Evolutionary conservation across 768 basidiomycete species (phyloP), one percentile per base, ranked within the genome.

Genomic region (Rhizopogon roseolus): DNA sequence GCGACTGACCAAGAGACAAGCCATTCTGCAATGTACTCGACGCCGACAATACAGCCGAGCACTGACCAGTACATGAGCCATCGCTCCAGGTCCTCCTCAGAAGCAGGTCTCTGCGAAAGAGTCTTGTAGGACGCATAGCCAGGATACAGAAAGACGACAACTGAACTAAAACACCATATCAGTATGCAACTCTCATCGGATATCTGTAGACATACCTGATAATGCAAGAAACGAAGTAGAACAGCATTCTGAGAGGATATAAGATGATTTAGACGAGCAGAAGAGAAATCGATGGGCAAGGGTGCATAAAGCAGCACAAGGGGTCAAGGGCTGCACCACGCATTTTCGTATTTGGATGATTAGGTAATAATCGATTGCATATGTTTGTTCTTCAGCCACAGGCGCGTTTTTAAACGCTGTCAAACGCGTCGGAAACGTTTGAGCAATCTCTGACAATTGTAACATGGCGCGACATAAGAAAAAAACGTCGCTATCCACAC

Each of bases 41-140:
- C 71, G 4, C 82, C 86, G 14, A 93, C 80, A 62, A 93, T 82
- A 64, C 86, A 88, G 2, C 90, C 88, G 3, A 91, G 78, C 0
- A 90, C 88, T n/a, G 85, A 85, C 94, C 95, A 98, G 63, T 97
- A 98, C 90, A 93, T 95, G 51, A 98, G 78, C 93, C 95, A 97
- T 71, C 93, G 77, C 66, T 97, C 95, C 8, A 95, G 76, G 42
- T 93, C 91, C 49, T 78, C 81, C 62, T 92, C 90, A 0, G 86
- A 86, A 1, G 90, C 89, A 17, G 90, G 90, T n/a, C 91, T 79
- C 61, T 88, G 84, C 37, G 88, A 88, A 32, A 98, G 81, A 0
- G 90, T 85, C 76, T 98, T 98, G 76, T 95, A 98, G n/a, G 92
- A 94, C 29, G 93, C 90, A 72, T 98, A 98, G 22, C 88, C 90